These are phyloP conservation scores for Craspedostauros australis DNA, from an alignment of 108 stramenopile species.

Conservation along the genomic window DNA sequence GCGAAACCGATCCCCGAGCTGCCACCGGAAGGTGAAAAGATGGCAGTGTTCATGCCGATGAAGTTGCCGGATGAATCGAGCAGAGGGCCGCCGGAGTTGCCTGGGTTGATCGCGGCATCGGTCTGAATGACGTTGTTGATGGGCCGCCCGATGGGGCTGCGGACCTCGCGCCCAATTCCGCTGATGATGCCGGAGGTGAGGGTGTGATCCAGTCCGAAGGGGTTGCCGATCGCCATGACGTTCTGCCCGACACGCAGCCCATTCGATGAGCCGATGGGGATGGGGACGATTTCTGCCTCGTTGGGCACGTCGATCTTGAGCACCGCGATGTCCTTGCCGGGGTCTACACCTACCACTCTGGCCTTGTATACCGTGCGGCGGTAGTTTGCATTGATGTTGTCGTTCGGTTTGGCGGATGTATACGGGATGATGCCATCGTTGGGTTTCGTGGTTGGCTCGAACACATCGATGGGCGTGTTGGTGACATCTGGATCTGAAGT, in stretches of 20 bases:
- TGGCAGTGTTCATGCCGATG: slow-evolving; percentile 96
- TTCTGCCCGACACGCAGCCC: slow-evolving; percentile 64
- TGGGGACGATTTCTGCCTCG: slow-evolving; percentile 39
- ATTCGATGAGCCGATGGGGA: slow-evolving; percentile 50
- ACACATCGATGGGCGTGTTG: too few species aligned
- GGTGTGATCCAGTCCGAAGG: slow-evolving; percentile 93
- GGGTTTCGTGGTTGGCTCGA: not conserved
- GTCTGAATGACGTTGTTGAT: slow-evolving; percentile 95
- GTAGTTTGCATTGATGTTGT: slow-evolving; percentile 6
- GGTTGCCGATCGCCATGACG: slow-evolving; percentile 89
- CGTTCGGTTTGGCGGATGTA: slow-evolving; percentile 4
- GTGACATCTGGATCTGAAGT: not conserved
- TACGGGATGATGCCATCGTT: slow-evolving; percentile 13
- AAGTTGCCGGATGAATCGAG: slow-evolving; percentile 67
- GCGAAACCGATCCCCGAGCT: slow-evolving; percentile 94
- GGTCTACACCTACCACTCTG: slow-evolving; percentile 79
- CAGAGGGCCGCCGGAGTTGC: slow-evolving; percentile 84
- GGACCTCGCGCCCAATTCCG: slow-evolving; percentile 75
- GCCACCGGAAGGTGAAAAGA: slow-evolving; percentile 82
- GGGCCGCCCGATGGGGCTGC: slow-evolving; percentile 84
- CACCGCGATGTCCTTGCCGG: slow-evolving; percentile 92
- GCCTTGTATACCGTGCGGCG: slow-evolving; percentile 69
- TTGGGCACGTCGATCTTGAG: slow-evolving; percentile 73
- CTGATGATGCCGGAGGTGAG: slow-evolving; percentile 68
- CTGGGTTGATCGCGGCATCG: slow-evolving; percentile 85